Evolutionary conservation across 768 basidiomycete species (phyloP).

Genomic region (Kwoniella heveanensis): DNA sequence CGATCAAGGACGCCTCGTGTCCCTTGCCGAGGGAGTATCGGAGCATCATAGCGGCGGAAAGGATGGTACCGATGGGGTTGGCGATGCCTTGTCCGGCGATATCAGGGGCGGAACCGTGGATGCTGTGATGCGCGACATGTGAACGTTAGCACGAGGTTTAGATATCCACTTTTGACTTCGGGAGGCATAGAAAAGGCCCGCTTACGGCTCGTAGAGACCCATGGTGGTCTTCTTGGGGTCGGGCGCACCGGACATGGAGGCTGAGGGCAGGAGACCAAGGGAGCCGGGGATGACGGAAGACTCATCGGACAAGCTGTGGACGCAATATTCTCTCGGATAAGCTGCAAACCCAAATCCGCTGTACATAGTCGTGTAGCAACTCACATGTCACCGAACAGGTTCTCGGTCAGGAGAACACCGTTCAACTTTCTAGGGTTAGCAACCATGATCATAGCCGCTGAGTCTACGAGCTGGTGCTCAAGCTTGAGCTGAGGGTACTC

Average conservation of each 20-base stretch:
- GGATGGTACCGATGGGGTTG: slow-evolving; percentile 92
- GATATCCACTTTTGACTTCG: not conserved
- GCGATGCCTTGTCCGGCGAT: slow-evolving; percentile 93
- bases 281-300: slow-evolving; percentile 97
- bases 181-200: not conserved
- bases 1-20: slow-evolving; percentile 78
- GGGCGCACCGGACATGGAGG: slow-evolving; percentile 88
- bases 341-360: too few species aligned
- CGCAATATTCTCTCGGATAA: too few species aligned
- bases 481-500: slow-evolving; percentile 87
- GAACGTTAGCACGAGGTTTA: not conserved
- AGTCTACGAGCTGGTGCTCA: slow-evolving; percentile 91
- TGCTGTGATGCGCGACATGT: slow-evolving; percentile 48
- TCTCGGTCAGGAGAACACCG: slow-evolving; percentile 92
- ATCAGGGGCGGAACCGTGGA: slow-evolving; percentile 92
- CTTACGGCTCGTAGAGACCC: slow-evolving; percentile 86
- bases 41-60: slow-evolving; percentile 88
- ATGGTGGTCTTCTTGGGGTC: slow-evolving; percentile 71
- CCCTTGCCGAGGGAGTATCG: slow-evolving; percentile 92
- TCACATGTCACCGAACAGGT: slow-evolving; percentile 96
- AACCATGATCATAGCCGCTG: slow-evolving; percentile 94
- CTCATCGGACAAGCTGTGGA: slow-evolving; percentile 84
- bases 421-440: slow-evolving; percentile 87
- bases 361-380: too few species aligned
- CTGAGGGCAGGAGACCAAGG: slow-evolving; percentile 91